Evolutionary conservation across 306 rosid genomes (phyloP), one percentile per base, ranked within the genome.

Genomic region (Quercus glauca): DNA sequence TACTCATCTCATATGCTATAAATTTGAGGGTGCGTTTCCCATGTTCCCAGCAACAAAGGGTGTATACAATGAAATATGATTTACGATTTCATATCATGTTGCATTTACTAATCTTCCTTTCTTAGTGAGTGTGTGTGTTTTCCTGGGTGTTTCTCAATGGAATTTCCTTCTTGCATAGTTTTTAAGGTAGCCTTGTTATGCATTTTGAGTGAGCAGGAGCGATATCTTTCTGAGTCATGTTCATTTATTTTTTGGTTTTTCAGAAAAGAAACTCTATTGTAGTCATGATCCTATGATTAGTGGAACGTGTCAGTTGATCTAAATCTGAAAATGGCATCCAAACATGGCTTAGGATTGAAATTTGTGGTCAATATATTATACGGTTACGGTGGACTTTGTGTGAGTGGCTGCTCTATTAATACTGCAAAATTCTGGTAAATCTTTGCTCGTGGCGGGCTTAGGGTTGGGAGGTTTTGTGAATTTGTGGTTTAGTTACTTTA

Each of bases 1-100:
- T 79, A 95, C 98, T 75, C 99, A 95, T 88, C 98, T 95, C 77
- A 71, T 95, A 83, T 93, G 99, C 90, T 92, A 91, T 87, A 95
- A 92, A 84, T 93, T 91, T 83, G 99, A 95, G 82, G 99, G 98
- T 95, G 81, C 65, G 95, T 69, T 81, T 41, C 10, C 41, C 73
- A 12, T 59, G 69, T 13, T 63, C 69, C 13, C 37, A 63, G 5
- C 31, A 18, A 65, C 35, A 33, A 19, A 19, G 10, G 13, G 49
- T 33, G 49, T 31, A 5, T 67, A 67, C n/a, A 67, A 33, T 35
- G 51, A 67, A 14, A 29, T 29, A 64, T 64, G 43, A 67, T 18
- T 33, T 31, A 3, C 7, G n/a, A 45, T 67, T 14, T 60, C 31
- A 29, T 67, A 31, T 35, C n/a, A 33, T 33, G 12, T 26, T 18